phyloP scores from a whole-genome alignment of 2,329 filamentous ascomycete species.

The Neonectria sp. region DNA sequence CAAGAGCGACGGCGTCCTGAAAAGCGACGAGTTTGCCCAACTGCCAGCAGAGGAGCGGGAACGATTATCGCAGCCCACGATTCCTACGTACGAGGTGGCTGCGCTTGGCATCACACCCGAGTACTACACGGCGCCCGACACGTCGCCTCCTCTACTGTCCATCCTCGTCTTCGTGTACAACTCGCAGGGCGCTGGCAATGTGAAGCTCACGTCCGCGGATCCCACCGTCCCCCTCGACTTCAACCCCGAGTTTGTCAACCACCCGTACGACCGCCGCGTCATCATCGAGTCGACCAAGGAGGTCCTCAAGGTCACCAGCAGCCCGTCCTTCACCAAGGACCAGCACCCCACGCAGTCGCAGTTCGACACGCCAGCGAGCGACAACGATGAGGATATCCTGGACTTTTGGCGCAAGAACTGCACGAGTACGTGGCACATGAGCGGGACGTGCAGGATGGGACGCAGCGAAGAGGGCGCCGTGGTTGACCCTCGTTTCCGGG shows the following conservation, averaged over 20 bases:
- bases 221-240: conserved; percentile 29
- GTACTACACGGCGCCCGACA: conserved; percentile 31
- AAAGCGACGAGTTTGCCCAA: conserved; percentile 27
- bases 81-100: conserved; percentile 32
- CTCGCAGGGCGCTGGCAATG: conserved; percentile 26
- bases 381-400: conserved; percentile 37
- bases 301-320: conserved; percentile 27
- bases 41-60: conserved; percentile 13
- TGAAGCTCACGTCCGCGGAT: conserved; percentile 29
- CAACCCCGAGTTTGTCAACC: conserved; percentile 26
- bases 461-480: conserved; percentile 20
- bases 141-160: conserved; percentile 27
- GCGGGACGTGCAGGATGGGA: conserved; percentile 34
- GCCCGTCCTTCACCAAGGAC: conserved; percentile 27
- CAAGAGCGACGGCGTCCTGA: conserved; percentile 30
- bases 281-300: conserved; percentile 34
- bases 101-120: conserved; percentile 31
- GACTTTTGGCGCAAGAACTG: conserved; percentile 34
- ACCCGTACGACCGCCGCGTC: conserved; percentile 36
- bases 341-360: conserved; percentile 24
- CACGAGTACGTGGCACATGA: conserved; percentile 39
- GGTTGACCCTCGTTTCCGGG: conserved; percentile 57
- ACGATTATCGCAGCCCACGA: conserved; percentile 25
- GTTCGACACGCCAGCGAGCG: conserved; percentile 27
- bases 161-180: conserved; percentile 36